phyloP scores from a whole-genome alignment of 352 stramenopile species.

The Thraustochytrium sp. region DNA sequence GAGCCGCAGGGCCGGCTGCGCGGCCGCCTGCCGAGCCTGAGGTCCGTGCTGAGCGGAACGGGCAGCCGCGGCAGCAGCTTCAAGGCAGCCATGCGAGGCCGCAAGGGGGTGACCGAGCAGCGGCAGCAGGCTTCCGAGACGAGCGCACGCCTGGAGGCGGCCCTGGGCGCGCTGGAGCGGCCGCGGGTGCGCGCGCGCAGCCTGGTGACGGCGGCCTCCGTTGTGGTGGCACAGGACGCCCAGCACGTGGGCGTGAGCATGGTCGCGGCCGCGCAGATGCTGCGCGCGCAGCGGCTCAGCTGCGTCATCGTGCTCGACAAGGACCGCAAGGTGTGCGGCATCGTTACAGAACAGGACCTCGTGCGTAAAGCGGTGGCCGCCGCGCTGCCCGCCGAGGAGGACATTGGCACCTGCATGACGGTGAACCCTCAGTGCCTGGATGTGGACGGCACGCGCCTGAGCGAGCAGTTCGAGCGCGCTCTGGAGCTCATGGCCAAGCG shows the following conservation, averaged over 20 bases:
- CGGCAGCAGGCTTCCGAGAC: too few relatives aligned
- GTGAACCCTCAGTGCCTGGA: neutral
- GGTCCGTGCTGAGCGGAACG: too few relatives aligned
- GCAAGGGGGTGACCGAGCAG: too few relatives aligned
- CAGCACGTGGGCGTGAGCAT: neutral
- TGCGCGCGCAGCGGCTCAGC: neutral
- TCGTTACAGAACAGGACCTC: conserved; percentile 34
- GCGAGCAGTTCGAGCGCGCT: neutral
- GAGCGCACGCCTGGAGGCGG: neutral
- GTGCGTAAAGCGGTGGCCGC: neutral
- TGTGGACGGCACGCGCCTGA: neutral
- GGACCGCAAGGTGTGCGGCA: neutral
- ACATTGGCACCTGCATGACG: neutral
- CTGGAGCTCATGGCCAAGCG: conserved; percentile 8
- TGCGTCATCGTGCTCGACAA: conserved; percentile 3
- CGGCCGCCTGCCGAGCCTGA: too few relatives aligned
- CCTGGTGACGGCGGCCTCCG: neutral
- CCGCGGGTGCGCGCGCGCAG: neutral
- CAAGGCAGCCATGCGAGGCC: too few relatives aligned
- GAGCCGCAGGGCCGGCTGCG: too few relatives aligned
- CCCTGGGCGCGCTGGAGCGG: neutral
- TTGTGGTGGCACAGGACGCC: neutral
- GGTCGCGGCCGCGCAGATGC: neutral
- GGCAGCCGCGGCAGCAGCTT: too few relatives aligned
- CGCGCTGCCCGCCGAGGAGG: neutral